A percentile compares a stretch with the other conserved stretches of the same genome.
Conservation (phyloP, 306 rosid genomes). For the Vicia faba region DNA sequence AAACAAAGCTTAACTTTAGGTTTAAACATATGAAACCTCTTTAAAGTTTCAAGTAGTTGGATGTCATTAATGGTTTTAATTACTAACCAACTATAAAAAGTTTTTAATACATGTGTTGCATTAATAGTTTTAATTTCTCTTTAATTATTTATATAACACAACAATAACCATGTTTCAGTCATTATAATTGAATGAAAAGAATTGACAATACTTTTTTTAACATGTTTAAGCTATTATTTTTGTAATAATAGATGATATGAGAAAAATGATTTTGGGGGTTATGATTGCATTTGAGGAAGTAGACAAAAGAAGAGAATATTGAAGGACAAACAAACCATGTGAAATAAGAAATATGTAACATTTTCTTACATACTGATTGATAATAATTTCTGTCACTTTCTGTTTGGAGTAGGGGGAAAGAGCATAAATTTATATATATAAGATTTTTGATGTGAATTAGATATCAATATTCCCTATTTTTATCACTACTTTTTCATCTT, state of each 20-base stretch:
- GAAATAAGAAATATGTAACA: conserved; percentile 1
- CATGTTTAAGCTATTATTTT: not conserved
- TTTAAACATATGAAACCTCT: conserved; percentile 14
- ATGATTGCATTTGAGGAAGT: conserved; percentile 17
- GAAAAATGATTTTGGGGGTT: conserved; percentile 1
- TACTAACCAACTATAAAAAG: not conserved
- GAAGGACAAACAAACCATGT: conserved; percentile 21
- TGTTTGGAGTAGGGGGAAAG: conserved; percentile 19
- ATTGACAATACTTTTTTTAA: not conserved
- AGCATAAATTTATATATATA: conserved; percentile 5
- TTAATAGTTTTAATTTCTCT: not conserved
- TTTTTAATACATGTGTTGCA: not conserved
- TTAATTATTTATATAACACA: not conserved
- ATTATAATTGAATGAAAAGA: not conserved
- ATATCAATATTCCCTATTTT: conserved; percentile 10
- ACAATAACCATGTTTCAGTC: not conserved
- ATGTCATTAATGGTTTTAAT: conserved; percentile 15
- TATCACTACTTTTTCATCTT: conserved; percentile 4
- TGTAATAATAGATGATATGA: not conserved
- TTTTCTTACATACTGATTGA: not conserved
- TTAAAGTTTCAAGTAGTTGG: conserved; percentile 13
- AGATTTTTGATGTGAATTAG: conserved; percentile 26
- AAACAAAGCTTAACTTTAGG: conserved; percentile 1
- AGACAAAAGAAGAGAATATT: conserved; percentile 32
- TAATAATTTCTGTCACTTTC: conserved; percentile 37